Percentiles rank a stretch among this genome's conserved stretches.
phyloP scores from a whole-genome alignment of 208 protist genomes.

The Porcisia deanei region DNA sequence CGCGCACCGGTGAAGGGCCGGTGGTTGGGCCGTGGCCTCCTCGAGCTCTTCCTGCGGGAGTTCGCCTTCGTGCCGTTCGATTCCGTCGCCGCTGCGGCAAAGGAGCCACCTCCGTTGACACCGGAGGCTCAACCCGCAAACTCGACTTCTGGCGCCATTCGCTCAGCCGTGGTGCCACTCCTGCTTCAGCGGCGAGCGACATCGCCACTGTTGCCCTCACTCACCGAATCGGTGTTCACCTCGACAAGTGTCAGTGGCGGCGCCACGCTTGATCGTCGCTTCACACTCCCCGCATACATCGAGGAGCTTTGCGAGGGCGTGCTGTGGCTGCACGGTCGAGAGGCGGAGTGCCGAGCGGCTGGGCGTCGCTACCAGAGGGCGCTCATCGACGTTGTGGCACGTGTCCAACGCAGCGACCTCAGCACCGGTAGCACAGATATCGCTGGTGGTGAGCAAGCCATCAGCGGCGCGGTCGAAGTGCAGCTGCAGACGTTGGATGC shows the following conservation, averaged over 20 bases:
- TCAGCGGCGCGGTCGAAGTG: background rate
- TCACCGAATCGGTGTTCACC: background rate
- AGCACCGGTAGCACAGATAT: background rate
- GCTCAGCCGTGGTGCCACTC: slow-evolving; percentile 14
- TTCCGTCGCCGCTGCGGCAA: background rate
- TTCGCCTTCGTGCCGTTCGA: slow-evolving; percentile 72
- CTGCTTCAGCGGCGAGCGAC: slow-evolving; percentile 5
- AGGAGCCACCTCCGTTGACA: background rate
- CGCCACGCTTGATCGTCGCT: slow-evolving; percentile 42
- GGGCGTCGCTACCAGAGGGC: slow-evolving; percentile 44
- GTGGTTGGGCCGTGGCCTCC: slow-evolving; percentile 85
- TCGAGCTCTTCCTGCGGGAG: slow-evolving; percentile 86
- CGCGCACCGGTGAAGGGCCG: slow-evolving; percentile 86
- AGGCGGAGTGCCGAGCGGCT: slow-evolving; percentile 66
- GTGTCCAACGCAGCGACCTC: background rate
- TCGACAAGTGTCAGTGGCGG: background rate
- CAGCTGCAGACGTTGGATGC: background rate
- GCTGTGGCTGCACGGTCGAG: slow-evolving; percentile 69
- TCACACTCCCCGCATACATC: slow-evolving; percentile 66
- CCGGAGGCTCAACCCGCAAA: background rate
- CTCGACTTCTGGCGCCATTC: background rate
- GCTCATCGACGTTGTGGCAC: slow-evolving; percentile 25
- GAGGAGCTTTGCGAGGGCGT: slow-evolving; percentile 61
- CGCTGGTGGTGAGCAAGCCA: background rate
- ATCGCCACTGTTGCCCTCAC: background rate